Percentiles rank a stretch among this genome's conserved stretches.
Conservation (phyloP, 148 eudicot species). For the Rhododendron ovatum region DNA sequence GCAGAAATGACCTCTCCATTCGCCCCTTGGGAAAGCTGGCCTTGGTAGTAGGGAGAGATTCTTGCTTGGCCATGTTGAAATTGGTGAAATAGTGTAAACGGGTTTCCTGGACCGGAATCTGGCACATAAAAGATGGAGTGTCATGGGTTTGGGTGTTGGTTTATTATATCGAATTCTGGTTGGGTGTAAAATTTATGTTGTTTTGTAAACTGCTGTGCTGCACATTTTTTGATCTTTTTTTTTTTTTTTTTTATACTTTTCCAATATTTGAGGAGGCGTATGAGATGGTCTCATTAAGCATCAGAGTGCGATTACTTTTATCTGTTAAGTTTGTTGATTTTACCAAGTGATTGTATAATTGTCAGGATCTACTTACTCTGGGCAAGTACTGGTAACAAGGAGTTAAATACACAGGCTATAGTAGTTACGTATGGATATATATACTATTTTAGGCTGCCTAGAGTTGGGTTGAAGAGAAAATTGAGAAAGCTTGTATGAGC, state of each 20-base stretch:
- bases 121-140: background rate
- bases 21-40: conserved; percentile 70
- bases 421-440: background rate
- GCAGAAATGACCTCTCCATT: conserved; percentile 48
- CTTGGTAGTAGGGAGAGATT: conserved; percentile 61
- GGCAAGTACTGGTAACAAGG: background rate
- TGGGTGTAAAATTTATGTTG: background rate
- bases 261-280: background rate
- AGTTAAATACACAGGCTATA: background rate
- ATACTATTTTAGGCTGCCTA: background rate
- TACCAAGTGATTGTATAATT: background rate
- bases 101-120: background rate
- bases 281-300: background rate
- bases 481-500: background rate
- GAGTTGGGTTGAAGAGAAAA: background rate
- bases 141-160: background rate
- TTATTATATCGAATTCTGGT: background rate
- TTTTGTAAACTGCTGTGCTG: background rate
- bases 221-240: background rate
- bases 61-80: conserved; percentile 72
- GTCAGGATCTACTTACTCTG: background rate
- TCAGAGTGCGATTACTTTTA: background rate
- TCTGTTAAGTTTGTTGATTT: background rate
- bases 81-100: conserved; percentile 32
- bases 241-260: background rate